Base-by-base conservation (phyloP, 306 rosid species). In the Datisca glomerata region DNA sequence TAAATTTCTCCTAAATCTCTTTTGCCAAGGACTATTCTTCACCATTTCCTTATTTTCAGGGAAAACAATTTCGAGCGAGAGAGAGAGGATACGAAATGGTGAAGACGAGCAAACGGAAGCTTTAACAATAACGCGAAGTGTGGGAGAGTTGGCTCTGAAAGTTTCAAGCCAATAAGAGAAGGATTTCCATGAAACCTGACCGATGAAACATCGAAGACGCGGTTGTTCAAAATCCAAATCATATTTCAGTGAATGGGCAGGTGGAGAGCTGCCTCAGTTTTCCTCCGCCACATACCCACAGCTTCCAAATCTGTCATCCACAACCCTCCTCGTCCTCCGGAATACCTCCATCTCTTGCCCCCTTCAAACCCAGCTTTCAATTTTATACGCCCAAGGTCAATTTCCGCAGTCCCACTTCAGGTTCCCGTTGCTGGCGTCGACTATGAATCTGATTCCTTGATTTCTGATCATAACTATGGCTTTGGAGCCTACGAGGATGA, bases 201-300 rank as follows among this genome's bases (percentile, higher is more conserved):
- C 56, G 21, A 23, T 16, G 35, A 49, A 23, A 11, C 10, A 47
- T 12, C 39, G 31, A 2, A 12, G 27, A 11, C 52, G 40, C 38
- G 0, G 43, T 15, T 36, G 11, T 13, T 50, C 3, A 4, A 16
- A 10, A 3, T 14, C 10, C 21, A n/a, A 36, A 23, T 22, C 31
- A 28, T 6, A 42, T 65, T 37, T 34, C 58, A 47, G 86, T 58
- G 65, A 74, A 89, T 89, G 97, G 85, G 93, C 64, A 69, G 86
- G 70, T 83, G 91, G 93, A 77, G 81, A 68, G 60, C 75, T 53
- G 68, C 63, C 3, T 70, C 79, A 32, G 70, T 57, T 56, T 65
- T 83, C 46, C 53, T 53, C 51, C 64, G 49, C 62, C 74, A 40
- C 52, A 25, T 70, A 52, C 33, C 53, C 55, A 4, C 53, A 7